Conservation (phyloP, 345 rosid species). For the Hevea brasiliensis region DNA sequence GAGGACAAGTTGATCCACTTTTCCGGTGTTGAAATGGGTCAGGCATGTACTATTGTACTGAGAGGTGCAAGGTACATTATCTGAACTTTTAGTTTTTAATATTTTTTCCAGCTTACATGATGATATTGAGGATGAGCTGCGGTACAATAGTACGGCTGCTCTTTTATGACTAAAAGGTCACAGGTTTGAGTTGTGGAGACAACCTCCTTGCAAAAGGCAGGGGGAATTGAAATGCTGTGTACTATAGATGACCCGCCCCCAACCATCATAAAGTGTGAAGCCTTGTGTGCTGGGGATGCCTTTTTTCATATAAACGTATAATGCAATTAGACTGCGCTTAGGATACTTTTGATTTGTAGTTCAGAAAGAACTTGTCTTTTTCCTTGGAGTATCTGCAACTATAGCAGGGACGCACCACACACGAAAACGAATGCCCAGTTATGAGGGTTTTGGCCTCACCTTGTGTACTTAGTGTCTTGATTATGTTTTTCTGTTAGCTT, state of each 20-base stretch:
- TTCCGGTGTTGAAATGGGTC: conserved; percentile 95
- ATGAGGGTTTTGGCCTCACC: not conserved
- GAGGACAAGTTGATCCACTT: conserved; percentile 97
- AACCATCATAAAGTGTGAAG: too few species aligned
- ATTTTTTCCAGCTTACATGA: not conserved
- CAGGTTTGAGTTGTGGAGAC: not conserved
- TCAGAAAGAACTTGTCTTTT: not conserved
- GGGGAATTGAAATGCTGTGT: not conserved
- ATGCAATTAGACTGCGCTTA: not conserved
- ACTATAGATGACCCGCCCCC: not conserved
- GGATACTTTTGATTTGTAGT: not conserved
- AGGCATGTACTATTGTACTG: conserved; percentile 92
- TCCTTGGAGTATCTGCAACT: too few species aligned
- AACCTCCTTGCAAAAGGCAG: not conserved
- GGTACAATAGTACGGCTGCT: not conserved
- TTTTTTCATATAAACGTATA: too few species aligned
- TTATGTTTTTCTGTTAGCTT: not conserved
- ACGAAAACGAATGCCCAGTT: not conserved
- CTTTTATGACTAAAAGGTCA: not conserved
- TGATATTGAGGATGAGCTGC: not conserved
- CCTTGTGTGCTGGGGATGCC: not conserved
- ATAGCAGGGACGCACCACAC: too few species aligned
- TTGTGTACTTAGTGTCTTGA: not conserved
- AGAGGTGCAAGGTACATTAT: conserved; percentile 83
- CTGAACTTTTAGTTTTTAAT: not conserved